Evolutionary conservation across 768 basidiomycete genomes (phyloP).

Genomic region (Suillus placidus): DNA sequence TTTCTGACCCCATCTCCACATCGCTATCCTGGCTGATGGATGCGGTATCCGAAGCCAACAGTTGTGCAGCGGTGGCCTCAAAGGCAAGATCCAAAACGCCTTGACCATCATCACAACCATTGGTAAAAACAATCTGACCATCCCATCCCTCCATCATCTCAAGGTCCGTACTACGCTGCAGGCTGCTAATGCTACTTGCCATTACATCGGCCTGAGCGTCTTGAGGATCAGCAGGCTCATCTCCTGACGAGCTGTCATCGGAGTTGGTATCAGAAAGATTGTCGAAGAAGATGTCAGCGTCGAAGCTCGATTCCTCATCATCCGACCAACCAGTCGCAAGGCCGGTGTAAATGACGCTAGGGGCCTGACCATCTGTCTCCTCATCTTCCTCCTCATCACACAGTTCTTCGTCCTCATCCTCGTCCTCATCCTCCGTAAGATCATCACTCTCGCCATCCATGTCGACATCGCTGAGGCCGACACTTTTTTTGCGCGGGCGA

Average conservation of each 20-base stretch:
- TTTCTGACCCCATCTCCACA: slow-evolving; percentile 41
- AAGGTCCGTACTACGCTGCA: slow-evolving; percentile 45
- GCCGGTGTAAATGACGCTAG: slow-evolving; percentile 54
- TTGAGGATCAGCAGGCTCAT: slow-evolving; percentile 50
- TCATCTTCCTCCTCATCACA: slow-evolving; percentile 48
- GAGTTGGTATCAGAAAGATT: slow-evolving; percentile 64
- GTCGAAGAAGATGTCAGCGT: slow-evolving; percentile 84
- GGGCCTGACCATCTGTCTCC: slow-evolving; percentile 47
- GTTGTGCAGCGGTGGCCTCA: slow-evolving; percentile 59
- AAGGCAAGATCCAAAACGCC: slow-evolving; percentile 70
- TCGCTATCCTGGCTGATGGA: slow-evolving; percentile 57
- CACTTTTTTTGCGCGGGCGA: slow-evolving; percentile 68
- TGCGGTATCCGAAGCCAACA: slow-evolving; percentile 50
- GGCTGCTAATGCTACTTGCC: slow-evolving; percentile 35
- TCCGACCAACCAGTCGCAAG: slow-evolving; percentile 80
- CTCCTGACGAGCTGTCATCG: slow-evolving; percentile 40
- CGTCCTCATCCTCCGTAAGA: slow-evolving; percentile 62
- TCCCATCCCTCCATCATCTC: slow-evolving; percentile 76
- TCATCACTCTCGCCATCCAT: slow-evolving; percentile 65
- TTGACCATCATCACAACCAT: slow-evolving; percentile 52
- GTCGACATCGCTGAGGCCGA: slow-evolving; percentile 62
- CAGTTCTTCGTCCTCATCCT: slow-evolving; percentile 41
- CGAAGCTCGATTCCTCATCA: slow-evolving; percentile 75
- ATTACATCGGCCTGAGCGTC: slow-evolving; percentile 32
- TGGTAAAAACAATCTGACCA: slow-evolving; percentile 74